Base-by-base conservation (phyloP, 352 stramenopile genomes). In the Phytophthora boehmeriae region DNA sequence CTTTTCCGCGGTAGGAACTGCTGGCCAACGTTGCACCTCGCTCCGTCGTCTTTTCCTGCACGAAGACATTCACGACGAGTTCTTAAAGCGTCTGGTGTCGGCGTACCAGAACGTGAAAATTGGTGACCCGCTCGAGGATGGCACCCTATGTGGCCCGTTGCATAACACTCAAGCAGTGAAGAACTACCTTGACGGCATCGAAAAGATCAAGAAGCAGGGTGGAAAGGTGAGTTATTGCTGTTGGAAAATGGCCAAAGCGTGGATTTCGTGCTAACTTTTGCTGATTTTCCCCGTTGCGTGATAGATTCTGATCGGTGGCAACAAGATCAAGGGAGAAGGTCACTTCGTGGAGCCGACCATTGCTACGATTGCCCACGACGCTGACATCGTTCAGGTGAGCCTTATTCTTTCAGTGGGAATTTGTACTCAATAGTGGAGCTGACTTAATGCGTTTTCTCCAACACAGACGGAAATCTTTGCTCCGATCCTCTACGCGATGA, bases 271-370 rank as follows among this genome's bases (percentile, higher is more conserved):
- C 36, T 70, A 17, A 59, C 16, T 48, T 51, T 19, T 22, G 14
- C 34, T 60, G 5, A 39, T 17, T 63, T 10, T 44, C 8, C 35
- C 5, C 59, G 57, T 70, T 34, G 30, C 53, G 27, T 63, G 35
- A 5, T 42, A 94, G 86, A 88, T 98, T 64, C 64, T 98, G 32
- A 73, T 81, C 14, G 92, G 91, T 51, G 92, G 90, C 41, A 95
- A 96, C 51, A 80, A 78, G 35, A 66, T 96, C 17, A 81, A 95
- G 39, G 70, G 83, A 17, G 70, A 76, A 17, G 92, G 92, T 16
- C 76, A 97, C 76, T 98, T 97, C 59, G 92, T 98, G n/a, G 75
- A 98, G 70, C 92, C 92, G 28, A 97, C 92, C 22, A 82, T 98
- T 25, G 84, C 92, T 47, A 90, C 86, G 2, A 96, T 97, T 54